Percentiles rank a stretch among this genome's conserved stretches.
These are phyloP conservation scores for Sicyos edulis DNA, from an alignment of 306 rosid genomes.

Conservation along the genomic window DNA sequence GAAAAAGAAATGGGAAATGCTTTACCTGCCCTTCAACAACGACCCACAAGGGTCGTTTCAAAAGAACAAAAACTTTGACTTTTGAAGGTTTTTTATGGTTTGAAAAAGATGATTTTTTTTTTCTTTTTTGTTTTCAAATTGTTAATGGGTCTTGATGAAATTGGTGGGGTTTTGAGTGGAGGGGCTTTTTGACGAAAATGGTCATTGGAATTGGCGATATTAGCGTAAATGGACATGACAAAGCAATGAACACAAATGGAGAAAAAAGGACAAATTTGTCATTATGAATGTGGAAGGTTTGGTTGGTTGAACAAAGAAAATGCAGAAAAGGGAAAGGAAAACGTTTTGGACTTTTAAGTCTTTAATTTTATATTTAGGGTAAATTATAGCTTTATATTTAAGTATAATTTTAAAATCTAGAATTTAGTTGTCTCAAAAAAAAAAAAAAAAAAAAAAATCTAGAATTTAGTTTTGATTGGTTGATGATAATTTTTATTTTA, in stretches of 20 bases:
- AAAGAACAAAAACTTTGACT: not conserved
- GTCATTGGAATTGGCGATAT: not conserved
- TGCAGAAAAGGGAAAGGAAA: not conserved
- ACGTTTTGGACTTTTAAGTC: not conserved
- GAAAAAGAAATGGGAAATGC: not conserved
- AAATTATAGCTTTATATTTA: too few relatives aligned
- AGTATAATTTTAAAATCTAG: too few relatives aligned
- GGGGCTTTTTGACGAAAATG: not conserved
- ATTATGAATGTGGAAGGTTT: slow-evolving; percentile 1
- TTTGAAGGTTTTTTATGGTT: not conserved
- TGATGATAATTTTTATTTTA: too few relatives aligned
- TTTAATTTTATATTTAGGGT: not conserved
- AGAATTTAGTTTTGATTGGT: too few relatives aligned
- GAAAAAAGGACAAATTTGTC: slow-evolving; percentile 7
- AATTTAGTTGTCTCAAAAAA: too few relatives aligned
- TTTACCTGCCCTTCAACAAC: slow-evolving; percentile 11
- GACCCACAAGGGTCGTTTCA: not conserved
- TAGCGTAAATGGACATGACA: not conserved
- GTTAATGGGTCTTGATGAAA: not conserved
- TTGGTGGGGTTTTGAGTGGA: not conserved
- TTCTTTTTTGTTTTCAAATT: not conserved
- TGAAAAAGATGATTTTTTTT: too few relatives aligned
- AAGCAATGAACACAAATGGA: not conserved
- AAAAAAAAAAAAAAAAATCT: too few relatives aligned
- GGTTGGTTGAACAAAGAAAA: slow-evolving; percentile 10